Evolutionary conservation across 331 rosid species (phyloP).

Genomic region (Pyrus hybrid): DNA sequence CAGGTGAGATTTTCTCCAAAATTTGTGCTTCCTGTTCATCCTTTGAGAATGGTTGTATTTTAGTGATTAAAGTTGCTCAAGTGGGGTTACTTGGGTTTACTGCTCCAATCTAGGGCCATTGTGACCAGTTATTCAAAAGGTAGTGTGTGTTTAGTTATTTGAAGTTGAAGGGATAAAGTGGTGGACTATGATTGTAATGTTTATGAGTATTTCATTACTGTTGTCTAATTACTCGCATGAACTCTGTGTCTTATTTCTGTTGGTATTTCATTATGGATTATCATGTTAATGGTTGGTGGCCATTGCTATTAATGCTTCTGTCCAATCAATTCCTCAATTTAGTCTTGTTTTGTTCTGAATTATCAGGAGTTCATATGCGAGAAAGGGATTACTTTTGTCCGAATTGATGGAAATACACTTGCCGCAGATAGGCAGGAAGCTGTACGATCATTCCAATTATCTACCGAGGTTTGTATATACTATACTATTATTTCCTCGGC

Average conservation of each 20-base stretch:
- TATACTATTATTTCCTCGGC: background rate
- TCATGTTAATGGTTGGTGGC: background rate
- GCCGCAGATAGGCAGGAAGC: conserved; percentile 84
- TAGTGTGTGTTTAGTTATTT: background rate
- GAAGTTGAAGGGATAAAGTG: background rate
- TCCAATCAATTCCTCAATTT: background rate
- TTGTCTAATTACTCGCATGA: background rate
- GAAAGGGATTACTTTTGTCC: conserved; percentile 69
- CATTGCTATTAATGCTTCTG: background rate
- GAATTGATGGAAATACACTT: conserved; percentile 92
- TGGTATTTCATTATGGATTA: background rate
- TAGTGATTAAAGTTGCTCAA: background rate
- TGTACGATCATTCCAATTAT: conserved; percentile 61
- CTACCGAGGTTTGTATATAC: conserved; percentile 44
- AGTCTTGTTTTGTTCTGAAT: conserved; percentile 3
- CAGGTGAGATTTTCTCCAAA: conserved; percentile 47
- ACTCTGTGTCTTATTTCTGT: background rate
- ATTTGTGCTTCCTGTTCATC: conserved; percentile 12
- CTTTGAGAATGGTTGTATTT: background rate
- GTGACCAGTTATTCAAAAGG: background rate
- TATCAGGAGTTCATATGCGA: conserved; percentile 70
- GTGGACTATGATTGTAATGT: background rate
- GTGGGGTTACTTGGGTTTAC: background rate
- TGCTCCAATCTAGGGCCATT: background rate
- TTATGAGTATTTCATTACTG: background rate